Evolutionary conservation across 169 alveolate genomes (phyloP), one percentile per base, ranked within the genome.

Genomic region (Plasmodium yoelii): DNA sequence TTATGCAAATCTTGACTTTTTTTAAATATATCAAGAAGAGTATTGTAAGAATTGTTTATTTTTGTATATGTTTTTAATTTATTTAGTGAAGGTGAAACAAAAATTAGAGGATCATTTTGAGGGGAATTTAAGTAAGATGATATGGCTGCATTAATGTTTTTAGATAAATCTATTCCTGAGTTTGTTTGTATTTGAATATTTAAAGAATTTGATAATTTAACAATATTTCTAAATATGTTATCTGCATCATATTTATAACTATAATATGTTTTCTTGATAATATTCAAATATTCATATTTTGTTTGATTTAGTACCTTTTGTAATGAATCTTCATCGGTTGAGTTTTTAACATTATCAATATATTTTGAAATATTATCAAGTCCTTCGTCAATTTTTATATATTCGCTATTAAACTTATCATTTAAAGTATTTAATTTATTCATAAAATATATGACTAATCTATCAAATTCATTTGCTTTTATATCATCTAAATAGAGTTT

Each of bases 181-280:
- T 22, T 49, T 6, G 22, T 6, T 6, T 61, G 19, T 12, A 61
- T 46, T 68, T 9, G 9, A 24, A 46, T 46, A 39, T 39, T 60
- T 68, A 68, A 13, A 68, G 47, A 68, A 24, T 68, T 68, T 24
- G 77, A 64, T 68, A 60, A 68, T 26, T 44, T 44, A 51, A 13
- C 64, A 18, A 68, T 68, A 15, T 68, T 57, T 18, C 2, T 24
- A 8, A 68, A 68, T 46, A 68, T 68, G 28, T 46, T 34, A 0
- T 68, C 34, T 46, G 77, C 77, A 8, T 68, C 61, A 12, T 24
- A 44, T 53, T 28, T 68, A 68, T 18, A 51, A 18, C 63, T 15
- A 68, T 68, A 44, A 68, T 68, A 44, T 22, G 46, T 19, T 68
- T 39, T 46, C 39, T 13, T 24, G 8, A 44, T 15, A 12, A 68